These are phyloP conservation scores for Asclepias syriaca DNA, from an alignment of 257 asterid species.

Conservation along the genomic window DNA sequence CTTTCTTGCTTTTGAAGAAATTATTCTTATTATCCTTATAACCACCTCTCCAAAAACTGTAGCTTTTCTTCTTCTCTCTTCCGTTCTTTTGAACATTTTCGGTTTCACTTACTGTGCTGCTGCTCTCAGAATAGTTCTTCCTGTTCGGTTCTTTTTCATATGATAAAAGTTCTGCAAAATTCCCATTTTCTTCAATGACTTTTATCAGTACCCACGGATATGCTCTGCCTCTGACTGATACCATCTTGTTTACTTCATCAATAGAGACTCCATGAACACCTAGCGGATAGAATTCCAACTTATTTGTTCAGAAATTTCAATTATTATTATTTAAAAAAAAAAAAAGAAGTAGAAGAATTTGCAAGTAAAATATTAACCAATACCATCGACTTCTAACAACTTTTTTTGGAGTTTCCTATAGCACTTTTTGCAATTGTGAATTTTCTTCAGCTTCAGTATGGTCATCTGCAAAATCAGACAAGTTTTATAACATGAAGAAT, in stretches of 20 bases:
- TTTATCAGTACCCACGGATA: slow-evolving; percentile 10
- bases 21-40: neutral
- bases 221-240: slow-evolving; percentile 9
- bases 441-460: slow-evolving; percentile 14
- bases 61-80: slow-evolving; percentile 4
- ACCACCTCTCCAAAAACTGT: neutral
- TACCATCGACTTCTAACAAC: slow-evolving; percentile 12
- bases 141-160: neutral
- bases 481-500: neutral
- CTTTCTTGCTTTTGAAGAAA: neutral
- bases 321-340: too few relatives aligned
- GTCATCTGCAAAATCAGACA: slow-evolving; percentile 13
- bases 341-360: neutral
- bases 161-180: slow-evolving; percentile 7
- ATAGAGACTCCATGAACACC: slow-evolving; percentile 10
- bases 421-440: slow-evolving; percentile 15
- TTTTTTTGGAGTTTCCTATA: slow-evolving; percentile 8
- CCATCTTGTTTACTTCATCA: slow-evolving; percentile 13
- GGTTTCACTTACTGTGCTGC: neutral
- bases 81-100: neutral
- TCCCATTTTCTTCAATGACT: slow-evolving; percentile 12
- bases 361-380: neutral
- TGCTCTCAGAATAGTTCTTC: neutral
- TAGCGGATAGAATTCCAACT: neutral
- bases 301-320: neutral